Percentiles rank a stretch among this genome's conserved stretches.
Conservation (phyloP, 139 green algal species). For the Chlamydomonas incerta region DNA sequence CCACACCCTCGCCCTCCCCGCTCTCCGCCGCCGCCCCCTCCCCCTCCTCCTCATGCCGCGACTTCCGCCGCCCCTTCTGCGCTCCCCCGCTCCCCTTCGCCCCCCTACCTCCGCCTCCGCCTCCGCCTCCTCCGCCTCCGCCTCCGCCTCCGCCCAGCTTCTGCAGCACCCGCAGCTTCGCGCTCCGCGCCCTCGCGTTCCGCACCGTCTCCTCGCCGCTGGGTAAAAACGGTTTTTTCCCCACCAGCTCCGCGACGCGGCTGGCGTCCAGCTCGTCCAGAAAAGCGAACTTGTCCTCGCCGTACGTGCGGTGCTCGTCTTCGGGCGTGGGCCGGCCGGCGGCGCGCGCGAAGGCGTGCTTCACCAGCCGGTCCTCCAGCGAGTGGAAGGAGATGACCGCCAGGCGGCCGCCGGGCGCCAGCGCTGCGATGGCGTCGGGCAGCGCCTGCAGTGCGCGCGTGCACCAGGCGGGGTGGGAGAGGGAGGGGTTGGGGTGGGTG, state of each 20-base stretch:
- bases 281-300: slow-evolving; percentile 27
- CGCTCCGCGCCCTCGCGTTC: slow-evolving; percentile 87
- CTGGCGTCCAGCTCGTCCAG: slow-evolving; percentile 46
- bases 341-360: slow-evolving; percentile 83
- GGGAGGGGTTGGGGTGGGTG: no score
- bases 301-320: slow-evolving; percentile 54
- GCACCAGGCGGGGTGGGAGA: no score
- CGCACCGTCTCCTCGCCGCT: slow-evolving; percentile 66
- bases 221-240: slow-evolving; percentile 58
- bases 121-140: no score
- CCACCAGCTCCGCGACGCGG: slow-evolving; percentile 55
- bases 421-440: slow-evolving; percentile 52
- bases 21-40: no score
- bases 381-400: slow-evolving; percentile 96
- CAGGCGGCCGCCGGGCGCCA: slow-evolving; percentile 80
- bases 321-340: slow-evolving; percentile 65
- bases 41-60: no score
- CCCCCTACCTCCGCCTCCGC: no score
- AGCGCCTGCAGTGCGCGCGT: no score
- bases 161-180: slow-evolving; percentile 90
- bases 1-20: no score
- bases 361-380: slow-evolving; percentile 95
- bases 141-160: slow-evolving; percentile 35
- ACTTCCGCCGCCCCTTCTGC: no score
- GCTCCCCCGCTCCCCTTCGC: no score